phyloP scores from a whole-genome alignment of 1,284 basidiomycete species.

The Salmacisia buchloeana region DNA sequence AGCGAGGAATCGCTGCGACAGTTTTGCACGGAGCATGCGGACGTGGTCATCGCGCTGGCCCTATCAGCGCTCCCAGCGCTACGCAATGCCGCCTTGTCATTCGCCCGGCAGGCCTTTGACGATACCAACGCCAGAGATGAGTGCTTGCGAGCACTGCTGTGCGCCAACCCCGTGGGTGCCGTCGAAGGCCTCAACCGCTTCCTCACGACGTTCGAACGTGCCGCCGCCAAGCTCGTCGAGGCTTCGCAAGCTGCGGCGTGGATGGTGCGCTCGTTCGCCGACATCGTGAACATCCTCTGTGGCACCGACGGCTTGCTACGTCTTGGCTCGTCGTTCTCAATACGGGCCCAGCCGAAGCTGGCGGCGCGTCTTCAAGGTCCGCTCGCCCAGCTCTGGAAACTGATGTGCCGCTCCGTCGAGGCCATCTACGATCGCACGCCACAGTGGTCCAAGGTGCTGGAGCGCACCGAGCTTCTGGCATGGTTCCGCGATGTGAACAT shows the following conservation, averaged over 20 bases:
- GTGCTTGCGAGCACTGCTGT: slow-evolving; percentile 36
- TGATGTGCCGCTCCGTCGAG: slow-evolving; percentile 38
- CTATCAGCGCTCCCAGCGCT: slow-evolving; percentile 32
- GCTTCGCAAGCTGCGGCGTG: slow-evolving; percentile 39
- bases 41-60: slow-evolving; percentile 28
- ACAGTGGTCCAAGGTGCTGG: slow-evolving; percentile 33
- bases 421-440: slow-evolving; percentile 43
- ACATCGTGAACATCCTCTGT: slow-evolving; percentile 44
- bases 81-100: slow-evolving; percentile 32
- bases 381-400: slow-evolving; percentile 28
- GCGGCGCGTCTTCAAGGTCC: not conserved
- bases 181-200: slow-evolving; percentile 27
- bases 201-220: slow-evolving; percentile 26
- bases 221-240: slow-evolving; percentile 24
- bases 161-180: slow-evolving; percentile 22
- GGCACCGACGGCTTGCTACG: slow-evolving; percentile 42
- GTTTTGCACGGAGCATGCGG: slow-evolving; percentile 26
- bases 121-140: slow-evolving; percentile 33
- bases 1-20: slow-evolving; percentile 25
- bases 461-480: slow-evolving; percentile 36
- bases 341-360: slow-evolving; percentile 18
- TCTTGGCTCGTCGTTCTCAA: slow-evolving; percentile 33
- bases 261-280: slow-evolving; percentile 40
- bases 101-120: slow-evolving; percentile 35
- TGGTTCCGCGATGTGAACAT: slow-evolving; percentile 47